phyloP scores from a whole-genome alignment of 495 filamentous ascomycete genomes.

The Lasiosphaeria miniovina region DNA sequence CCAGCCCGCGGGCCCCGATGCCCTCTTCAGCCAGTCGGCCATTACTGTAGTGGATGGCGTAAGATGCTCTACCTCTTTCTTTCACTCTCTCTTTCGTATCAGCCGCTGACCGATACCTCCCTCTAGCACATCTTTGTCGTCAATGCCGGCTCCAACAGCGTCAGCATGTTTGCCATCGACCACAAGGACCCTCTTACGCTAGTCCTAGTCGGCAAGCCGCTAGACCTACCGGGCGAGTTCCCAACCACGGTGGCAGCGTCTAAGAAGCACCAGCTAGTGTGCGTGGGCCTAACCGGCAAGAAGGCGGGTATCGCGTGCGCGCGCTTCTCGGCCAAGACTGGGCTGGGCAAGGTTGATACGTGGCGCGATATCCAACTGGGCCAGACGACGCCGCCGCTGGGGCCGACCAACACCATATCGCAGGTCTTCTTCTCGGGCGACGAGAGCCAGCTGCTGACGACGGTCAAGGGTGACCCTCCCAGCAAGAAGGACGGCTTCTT shows the following conservation, averaged over 20 bases:
- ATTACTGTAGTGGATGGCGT: slow-evolving; percentile 49
- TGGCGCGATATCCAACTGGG: slow-evolving; percentile 44
- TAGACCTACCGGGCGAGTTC: slow-evolving; percentile 50
- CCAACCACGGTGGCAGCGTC: slow-evolving; percentile 56
- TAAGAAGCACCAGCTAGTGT: slow-evolving; percentile 44
- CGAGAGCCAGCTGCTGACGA: slow-evolving; percentile 47
- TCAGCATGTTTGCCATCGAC: slow-evolving; percentile 53
- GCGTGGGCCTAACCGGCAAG: slow-evolving; percentile 53
- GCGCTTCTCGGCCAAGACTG: slow-evolving; percentile 32
- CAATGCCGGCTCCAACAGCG: slow-evolving; percentile 58
- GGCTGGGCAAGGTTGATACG: slow-evolving; percentile 41
- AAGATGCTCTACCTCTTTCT: slow-evolving; percentile 12
- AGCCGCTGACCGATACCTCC: neutral
- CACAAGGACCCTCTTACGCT: slow-evolving; percentile 39
- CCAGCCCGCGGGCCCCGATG: slow-evolving; percentile 46
- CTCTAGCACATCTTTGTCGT: slow-evolving; percentile 51
- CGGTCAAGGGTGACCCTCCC: slow-evolving; percentile 54
- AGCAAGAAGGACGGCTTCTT: slow-evolving; percentile 55
- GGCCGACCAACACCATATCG: slow-evolving; percentile 52
- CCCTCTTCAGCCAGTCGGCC: slow-evolving; percentile 49
- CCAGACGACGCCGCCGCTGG: slow-evolving; percentile 53
- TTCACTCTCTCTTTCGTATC: neutral
- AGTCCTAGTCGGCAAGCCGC: slow-evolving; percentile 26
- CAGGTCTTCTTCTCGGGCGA: slow-evolving; percentile 56
- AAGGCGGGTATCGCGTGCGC: slow-evolving; percentile 54